These are phyloP conservation scores for Sparassis latifolia DNA, from an alignment of 1,284 basidiomycete species.

Conservation along the genomic window DNA sequence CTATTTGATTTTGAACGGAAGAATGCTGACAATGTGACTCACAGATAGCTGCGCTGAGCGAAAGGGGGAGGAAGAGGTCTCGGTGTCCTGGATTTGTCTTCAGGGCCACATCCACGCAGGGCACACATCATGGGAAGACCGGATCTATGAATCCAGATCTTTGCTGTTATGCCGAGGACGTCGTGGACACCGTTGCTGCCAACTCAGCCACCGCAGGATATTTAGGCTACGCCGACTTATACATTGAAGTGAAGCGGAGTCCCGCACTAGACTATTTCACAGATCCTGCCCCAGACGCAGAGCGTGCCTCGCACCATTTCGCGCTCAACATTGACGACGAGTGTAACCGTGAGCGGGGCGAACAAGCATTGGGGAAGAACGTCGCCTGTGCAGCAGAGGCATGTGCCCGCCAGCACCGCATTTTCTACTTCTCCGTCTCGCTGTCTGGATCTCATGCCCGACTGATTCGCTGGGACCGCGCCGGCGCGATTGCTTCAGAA, in stretches of 20 bases:
- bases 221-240: background rate
- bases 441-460: slow-evolving; percentile 1
- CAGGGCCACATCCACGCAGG: background rate
- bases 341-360: background rate
- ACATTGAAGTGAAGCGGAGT: background rate
- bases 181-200: background rate
- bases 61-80: background rate
- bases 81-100: background rate
- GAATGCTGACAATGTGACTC: background rate
- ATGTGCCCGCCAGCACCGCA: background rate
- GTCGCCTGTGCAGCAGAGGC: slow-evolving; percentile 4
- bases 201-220: background rate
- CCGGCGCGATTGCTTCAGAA: background rate
- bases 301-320: background rate
- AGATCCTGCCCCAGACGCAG: background rate
- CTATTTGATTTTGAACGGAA: background rate
- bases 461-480: slow-evolving; percentile 7
- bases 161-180: background rate
- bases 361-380: slow-evolving; percentile 5
- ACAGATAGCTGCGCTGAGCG: slow-evolving; percentile 1
- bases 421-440: slow-evolving; percentile 5
- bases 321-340: background rate
- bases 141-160: background rate
- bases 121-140: background rate
- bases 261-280: background rate